These are phyloP conservation scores for Exidia glandulosa DNA, from an alignment of 768 basidiomycete genomes.

Conservation along the genomic window DNA sequence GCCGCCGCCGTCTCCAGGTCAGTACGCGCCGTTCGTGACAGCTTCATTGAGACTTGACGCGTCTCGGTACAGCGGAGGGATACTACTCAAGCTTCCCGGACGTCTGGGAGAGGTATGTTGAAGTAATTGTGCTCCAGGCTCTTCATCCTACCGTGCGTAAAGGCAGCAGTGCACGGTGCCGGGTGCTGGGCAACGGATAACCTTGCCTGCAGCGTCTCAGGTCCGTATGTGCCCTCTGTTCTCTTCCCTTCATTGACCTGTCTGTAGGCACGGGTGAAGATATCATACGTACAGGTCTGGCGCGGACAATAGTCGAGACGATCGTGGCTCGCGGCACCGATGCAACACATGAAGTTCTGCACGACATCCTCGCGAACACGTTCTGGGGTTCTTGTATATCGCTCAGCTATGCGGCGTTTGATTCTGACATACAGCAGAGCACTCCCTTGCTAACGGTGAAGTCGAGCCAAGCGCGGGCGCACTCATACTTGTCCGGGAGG, in stretches of 20 bases:
- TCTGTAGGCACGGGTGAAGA: slow-evolving; percentile 60
- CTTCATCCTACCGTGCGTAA: neutral
- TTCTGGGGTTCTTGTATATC: slow-evolving; percentile 34
- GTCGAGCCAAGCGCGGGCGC: slow-evolving; percentile 47
- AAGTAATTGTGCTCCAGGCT: neutral
- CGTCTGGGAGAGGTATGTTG: slow-evolving; percentile 57
- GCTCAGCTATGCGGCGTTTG: neutral
- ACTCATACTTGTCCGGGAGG: slow-evolving; percentile 45
- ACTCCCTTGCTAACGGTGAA: slow-evolving; percentile 28
- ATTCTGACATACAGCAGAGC: slow-evolving; percentile 16
- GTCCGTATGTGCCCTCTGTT: slow-evolving; percentile 16
- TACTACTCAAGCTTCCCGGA: slow-evolving; percentile 67
- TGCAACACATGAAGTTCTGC: slow-evolving; percentile 49
- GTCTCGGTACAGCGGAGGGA: slow-evolving; percentile 53
- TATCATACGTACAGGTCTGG: slow-evolving; percentile 48
- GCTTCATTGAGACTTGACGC: too few species aligned
- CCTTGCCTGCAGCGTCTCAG: slow-evolving; percentile 65
- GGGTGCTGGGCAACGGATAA: slow-evolving; percentile 58
- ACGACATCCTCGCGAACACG: slow-evolving; percentile 30
- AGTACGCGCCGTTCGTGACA: neutral
- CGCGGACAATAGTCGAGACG: slow-evolving; percentile 41
- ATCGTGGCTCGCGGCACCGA: slow-evolving; percentile 23
- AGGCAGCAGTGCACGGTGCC: slow-evolving; percentile 65
- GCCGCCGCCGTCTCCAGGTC: slow-evolving; percentile 19
- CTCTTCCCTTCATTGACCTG: neutral